These are phyloP conservation scores for Tremella yokohamensis DNA, from an alignment of 768 basidiomycete genomes.

Conservation along the genomic window DNA sequence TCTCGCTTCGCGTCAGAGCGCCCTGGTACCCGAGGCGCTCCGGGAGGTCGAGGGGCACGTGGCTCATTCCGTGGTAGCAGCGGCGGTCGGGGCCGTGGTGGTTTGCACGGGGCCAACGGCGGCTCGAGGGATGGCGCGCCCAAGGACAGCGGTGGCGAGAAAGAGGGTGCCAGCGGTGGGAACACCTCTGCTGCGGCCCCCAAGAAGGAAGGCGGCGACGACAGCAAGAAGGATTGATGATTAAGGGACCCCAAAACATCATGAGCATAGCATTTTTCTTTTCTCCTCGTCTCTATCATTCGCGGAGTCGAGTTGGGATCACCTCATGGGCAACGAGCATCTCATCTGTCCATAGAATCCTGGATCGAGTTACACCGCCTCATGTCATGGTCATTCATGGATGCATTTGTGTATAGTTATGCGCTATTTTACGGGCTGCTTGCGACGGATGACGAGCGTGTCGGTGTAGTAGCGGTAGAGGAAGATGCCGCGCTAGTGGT, in stretches of 20 bases:
- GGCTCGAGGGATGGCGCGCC: neutral
- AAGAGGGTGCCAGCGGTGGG: neutral
- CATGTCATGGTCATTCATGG: too few relatives aligned
- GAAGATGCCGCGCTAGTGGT: constrained; percentile 61
- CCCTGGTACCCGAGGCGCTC: neutral
- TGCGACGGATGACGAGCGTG: constrained; percentile 25
- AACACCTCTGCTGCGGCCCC: neutral
- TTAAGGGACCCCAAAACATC: too few relatives aligned
- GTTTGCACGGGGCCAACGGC: neutral
- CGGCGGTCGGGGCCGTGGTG: neutral
- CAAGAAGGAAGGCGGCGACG: constrained; percentile 6
- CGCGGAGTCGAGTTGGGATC: neutral
- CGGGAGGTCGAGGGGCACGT: constrained; percentile 12
- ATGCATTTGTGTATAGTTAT: too few relatives aligned
- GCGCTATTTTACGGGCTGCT: constrained; percentile 8
- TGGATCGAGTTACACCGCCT: too few relatives aligned
- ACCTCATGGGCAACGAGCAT: too few relatives aligned
- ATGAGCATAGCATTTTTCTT: constrained; percentile 3
- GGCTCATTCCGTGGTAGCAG: constrained; percentile 6
- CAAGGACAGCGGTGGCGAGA: neutral
- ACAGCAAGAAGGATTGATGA: neutral
- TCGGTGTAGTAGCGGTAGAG: constrained; percentile 72
- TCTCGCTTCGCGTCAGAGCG: neutral
- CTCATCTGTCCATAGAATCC: too few relatives aligned
- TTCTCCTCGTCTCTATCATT: constrained; percentile 1